phyloP scores from a whole-genome alignment of 2,329 filamentous ascomycete genomes.

The Cladophialophora yegresii region DNA sequence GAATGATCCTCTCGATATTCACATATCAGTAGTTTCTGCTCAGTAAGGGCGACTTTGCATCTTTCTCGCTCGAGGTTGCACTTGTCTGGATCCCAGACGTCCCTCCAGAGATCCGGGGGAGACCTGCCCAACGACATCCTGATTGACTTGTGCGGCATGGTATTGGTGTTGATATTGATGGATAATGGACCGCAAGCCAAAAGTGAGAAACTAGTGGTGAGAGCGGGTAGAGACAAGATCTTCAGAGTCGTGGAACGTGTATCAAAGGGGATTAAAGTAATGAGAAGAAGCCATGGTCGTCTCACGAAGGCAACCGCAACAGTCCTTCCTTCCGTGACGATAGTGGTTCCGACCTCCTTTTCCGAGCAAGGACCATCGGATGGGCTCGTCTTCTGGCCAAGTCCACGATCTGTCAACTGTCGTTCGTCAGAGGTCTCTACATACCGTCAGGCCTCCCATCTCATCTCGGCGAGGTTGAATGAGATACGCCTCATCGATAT shows the following conservation, averaged over 20 bases:
- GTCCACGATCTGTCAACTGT: background rate
- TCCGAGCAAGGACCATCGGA: background rate
- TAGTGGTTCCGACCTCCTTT: background rate
- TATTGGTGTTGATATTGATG: slow-evolving; percentile 10
- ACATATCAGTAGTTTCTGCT: slow-evolving; percentile 12
- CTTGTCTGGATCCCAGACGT: slow-evolving; percentile 5
- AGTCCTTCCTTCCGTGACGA: background rate
- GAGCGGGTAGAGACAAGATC: background rate
- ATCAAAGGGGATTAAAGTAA: background rate
- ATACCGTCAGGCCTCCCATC: background rate
- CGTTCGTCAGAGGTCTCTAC: background rate
- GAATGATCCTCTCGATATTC: background rate
- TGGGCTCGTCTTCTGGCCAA: background rate
- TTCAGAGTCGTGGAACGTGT: background rate
- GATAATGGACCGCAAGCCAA: background rate
- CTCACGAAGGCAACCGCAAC: background rate
- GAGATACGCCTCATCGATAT: background rate
- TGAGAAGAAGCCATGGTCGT: background rate
- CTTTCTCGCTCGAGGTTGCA: slow-evolving; percentile 3
- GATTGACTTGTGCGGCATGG: slow-evolving; percentile 12
- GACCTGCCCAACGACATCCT: background rate
- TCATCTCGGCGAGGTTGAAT: background rate
- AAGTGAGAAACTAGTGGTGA: background rate
- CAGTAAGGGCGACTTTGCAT: slow-evolving; percentile 1
- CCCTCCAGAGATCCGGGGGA: slow-evolving; percentile 2